These are phyloP conservation scores for Alternaria brassicicola DNA, from an alignment of 2,329 filamentous ascomycete species.

Conservation along the genomic window DNA sequence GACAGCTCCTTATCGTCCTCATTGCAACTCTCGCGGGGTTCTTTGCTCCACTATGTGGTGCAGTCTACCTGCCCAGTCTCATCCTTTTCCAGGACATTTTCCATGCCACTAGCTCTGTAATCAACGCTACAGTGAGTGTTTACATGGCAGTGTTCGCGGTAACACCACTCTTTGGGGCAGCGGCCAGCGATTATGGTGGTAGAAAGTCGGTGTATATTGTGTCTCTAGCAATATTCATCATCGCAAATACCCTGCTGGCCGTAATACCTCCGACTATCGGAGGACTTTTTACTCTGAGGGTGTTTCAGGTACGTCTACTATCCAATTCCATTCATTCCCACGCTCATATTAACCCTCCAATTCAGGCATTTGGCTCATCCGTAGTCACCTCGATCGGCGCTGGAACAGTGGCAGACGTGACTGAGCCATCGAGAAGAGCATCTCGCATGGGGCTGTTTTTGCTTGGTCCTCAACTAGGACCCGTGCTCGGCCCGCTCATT, in stretches of 20 bases:
- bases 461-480: slow-evolving; percentile 54
- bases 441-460: slow-evolving; percentile 53
- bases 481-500: slow-evolving; percentile 53
- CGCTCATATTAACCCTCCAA: too few relatives aligned
- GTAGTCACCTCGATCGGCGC: slow-evolving; percentile 54
- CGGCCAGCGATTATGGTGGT: slow-evolving; percentile 50
- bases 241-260: slow-evolving; percentile 50
- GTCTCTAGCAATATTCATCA: slow-evolving; percentile 49
- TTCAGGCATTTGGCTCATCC: slow-evolving; percentile 53
- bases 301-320: slow-evolving; percentile 53
- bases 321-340: too few relatives aligned
- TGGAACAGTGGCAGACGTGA: slow-evolving; percentile 53
- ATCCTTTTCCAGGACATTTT: slow-evolving; percentile 49
- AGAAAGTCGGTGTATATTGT: slow-evolving; percentile 52
- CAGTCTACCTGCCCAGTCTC: slow-evolving; percentile 54
- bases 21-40: slow-evolving; percentile 54
- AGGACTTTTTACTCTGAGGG: slow-evolving; percentile 49
- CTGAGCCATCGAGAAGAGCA: slow-evolving; percentile 49
- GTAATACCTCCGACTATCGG: slow-evolving; percentile 49
- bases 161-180: slow-evolving; percentile 52
- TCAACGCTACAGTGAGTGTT: slow-evolving; percentile 55
- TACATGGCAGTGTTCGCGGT: slow-evolving; percentile 55
- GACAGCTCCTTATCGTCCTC: too few relatives aligned
- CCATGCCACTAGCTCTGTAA: slow-evolving; percentile 41
- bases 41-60: slow-evolving; percentile 53